Percentiles rank a stretch among this genome's conserved stretches.
phyloP scores from a whole-genome alignment of 345 rosid species.

The Sapria himalayana region DNA sequence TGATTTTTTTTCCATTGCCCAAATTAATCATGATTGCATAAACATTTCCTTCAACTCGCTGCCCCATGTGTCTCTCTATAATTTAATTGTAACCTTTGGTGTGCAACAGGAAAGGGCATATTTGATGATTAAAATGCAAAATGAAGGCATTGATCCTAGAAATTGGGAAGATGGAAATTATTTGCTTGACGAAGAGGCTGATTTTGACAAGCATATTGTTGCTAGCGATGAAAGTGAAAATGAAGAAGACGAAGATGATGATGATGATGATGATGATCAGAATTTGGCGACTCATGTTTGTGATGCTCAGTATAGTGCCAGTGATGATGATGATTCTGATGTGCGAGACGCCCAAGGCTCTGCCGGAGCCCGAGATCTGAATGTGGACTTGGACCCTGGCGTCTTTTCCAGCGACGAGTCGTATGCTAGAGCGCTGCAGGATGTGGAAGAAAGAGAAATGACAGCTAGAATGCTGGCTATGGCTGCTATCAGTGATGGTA shows the following conservation, averaged over 20 bases:
- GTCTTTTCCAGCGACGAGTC: constrained; percentile 66
- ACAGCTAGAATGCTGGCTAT: constrained; percentile 60
- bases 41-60: no score
- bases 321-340: constrained; percentile 25
- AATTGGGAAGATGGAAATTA: constrained; percentile 72
- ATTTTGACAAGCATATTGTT: constrained; percentile 31
- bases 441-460: constrained; percentile 80
- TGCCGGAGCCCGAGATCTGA: constrained; percentile 18
- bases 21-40: no score
- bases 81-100: neutral
- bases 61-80: no score
- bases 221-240: constrained; percentile 16
- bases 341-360: constrained; percentile 35
- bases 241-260: constrained; percentile 14
- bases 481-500: constrained; percentile 41
- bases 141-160: constrained; percentile 52
- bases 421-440: constrained; percentile 83
- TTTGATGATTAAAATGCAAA: constrained; percentile 61
- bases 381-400: constrained; percentile 27
- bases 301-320: no score
- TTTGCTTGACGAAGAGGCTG: constrained; percentile 44
- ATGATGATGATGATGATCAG: constrained; percentile 10
- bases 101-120: constrained; percentile 59
- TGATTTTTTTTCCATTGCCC: no score
- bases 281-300: constrained; percentile 15